Conservation (phyloP, 768 basidiomycete species). For the Agaricus subrufescens region DNA sequence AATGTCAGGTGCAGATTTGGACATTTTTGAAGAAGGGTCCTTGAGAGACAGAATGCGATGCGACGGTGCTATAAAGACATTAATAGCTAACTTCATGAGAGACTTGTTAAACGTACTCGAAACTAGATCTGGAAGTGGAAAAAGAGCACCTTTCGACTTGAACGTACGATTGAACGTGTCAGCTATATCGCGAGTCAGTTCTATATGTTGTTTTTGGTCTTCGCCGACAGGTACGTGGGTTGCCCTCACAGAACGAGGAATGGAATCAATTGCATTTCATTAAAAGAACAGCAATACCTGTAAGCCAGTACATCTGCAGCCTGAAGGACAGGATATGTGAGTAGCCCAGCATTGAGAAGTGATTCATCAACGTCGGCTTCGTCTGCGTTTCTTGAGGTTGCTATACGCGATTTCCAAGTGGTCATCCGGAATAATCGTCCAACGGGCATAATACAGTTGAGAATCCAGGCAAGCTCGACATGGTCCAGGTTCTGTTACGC, state of each 20-base stretch:
- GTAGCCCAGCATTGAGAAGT: conserved; percentile 75
- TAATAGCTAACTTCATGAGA: background rate
- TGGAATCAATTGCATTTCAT: background rate
- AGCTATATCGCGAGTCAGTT: conserved; percentile 81
- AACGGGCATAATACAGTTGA: conserved; percentile 80
- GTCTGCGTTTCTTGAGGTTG: conserved; percentile 66
- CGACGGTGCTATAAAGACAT: conserved; percentile 53
- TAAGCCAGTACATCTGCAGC: conserved; percentile 90
- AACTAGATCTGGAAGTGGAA: conserved; percentile 68
- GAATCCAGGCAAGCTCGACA: conserved; percentile 84
- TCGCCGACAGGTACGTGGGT: conserved; percentile 96
- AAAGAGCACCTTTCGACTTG: conserved; percentile 41
- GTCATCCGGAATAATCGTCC: conserved; percentile 89
- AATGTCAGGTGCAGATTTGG: conserved; percentile 80
- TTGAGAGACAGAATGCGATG: conserved; percentile 83
- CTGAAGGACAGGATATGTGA: conserved; percentile 92
- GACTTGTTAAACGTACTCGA: conserved; percentile 53
- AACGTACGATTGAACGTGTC: conserved; percentile 77
- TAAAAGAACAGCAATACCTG: conserved; percentile 40
- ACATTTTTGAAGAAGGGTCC: conserved; percentile 89
- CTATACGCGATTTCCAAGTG: conserved; percentile 90
- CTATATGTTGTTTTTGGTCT: conserved; percentile 93
- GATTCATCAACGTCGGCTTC: conserved; percentile 81
- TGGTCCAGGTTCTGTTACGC: conserved; percentile 69
- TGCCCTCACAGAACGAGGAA: conserved; percentile 41